Evolutionary conservation across 140 eudicot species (phyloP).

Genomic region (Bidens hawaiensis): DNA sequence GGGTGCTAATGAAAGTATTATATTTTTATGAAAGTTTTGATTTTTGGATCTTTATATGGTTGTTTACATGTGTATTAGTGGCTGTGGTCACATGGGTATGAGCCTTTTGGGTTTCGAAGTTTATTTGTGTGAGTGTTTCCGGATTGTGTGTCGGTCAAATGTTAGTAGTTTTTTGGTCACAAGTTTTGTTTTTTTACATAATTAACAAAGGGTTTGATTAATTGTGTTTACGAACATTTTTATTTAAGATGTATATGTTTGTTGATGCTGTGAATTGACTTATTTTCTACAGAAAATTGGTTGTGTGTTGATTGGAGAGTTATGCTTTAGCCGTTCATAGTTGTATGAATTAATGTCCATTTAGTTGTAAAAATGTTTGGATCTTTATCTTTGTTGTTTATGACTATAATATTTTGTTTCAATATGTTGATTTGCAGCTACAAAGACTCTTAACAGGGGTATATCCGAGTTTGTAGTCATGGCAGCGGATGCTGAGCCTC

Average conservation of each 20-base stretch:
- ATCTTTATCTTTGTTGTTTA: neutral
- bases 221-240: neutral
- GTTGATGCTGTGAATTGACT: too few relatives aligned
- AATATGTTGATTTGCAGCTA: conserved; percentile 24
- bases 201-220: neutral
- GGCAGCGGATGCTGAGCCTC: conserved; percentile 57
- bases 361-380: neutral
- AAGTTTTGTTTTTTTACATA: neutral
- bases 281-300: too few relatives aligned
- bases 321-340: too few relatives aligned
- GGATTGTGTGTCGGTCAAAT: conserved; percentile 17
- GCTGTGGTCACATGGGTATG: neutral
- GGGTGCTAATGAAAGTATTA: conserved; percentile 86
- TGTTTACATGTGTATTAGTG: neutral
- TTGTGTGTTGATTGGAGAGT: too few relatives aligned
- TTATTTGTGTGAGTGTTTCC: neutral
- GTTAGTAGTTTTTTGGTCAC: conserved; percentile 9
- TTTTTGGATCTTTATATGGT: neutral
- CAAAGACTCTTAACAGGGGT: conserved; percentile 52
- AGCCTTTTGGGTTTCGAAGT: neutral
- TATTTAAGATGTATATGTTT: neutral
- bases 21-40: neutral
- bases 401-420: neutral
- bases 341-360: neutral
- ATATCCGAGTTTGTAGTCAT: conserved; percentile 51